phyloP scores from a whole-genome alignment of 2,329 filamentous ascomycete genomes.

The Alternaria triticimaculans region DNA sequence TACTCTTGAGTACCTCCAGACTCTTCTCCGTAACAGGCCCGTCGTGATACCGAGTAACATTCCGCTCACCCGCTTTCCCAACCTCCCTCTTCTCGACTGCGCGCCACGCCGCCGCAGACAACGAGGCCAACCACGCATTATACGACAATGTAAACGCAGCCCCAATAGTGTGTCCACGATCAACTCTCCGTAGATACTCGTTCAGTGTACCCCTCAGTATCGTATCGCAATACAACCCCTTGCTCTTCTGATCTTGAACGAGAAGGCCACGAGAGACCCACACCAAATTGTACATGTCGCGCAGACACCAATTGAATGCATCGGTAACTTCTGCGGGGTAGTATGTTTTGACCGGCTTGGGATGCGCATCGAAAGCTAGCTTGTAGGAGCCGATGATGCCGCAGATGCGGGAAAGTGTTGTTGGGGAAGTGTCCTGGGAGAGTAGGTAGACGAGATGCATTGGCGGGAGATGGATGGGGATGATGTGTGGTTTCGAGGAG shows the following conservation, averaged over 20 bases:
- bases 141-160: slow-evolving; percentile 57
- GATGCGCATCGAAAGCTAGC: slow-evolving; percentile 71
- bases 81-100: slow-evolving; percentile 56
- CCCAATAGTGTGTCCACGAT: slow-evolving; percentile 48
- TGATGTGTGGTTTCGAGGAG: slow-evolving; percentile 37
- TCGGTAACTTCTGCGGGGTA: slow-evolving; percentile 50
- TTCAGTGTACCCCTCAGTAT: slow-evolving; percentile 54
- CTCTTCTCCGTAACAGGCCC: slow-evolving; percentile 72
- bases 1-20: slow-evolving; percentile 66
- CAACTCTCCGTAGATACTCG: slow-evolving; percentile 50
- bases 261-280: slow-evolving; percentile 79
- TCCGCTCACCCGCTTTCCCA: slow-evolving; percentile 26
- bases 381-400: slow-evolving; percentile 76
- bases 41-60: slow-evolving; percentile 39
- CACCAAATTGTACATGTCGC: slow-evolving; percentile 84
- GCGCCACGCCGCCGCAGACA: slow-evolving; percentile 57
- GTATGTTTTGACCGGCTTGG: slow-evolving; percentile 50
- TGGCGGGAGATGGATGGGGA: slow-evolving; percentile 73
- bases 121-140: slow-evolving; percentile 53
- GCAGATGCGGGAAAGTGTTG: slow-evolving; percentile 72
- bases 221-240: slow-evolving; percentile 59
- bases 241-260: slow-evolving; percentile 64
- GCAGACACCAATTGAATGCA: slow-evolving; percentile 81
- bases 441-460: slow-evolving; percentile 73
- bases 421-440: slow-evolving; percentile 69